Evolutionary conservation across 2,329 filamentous ascomycete species (phyloP).

Genomic region (Thermoascus crustaceus): DNA sequence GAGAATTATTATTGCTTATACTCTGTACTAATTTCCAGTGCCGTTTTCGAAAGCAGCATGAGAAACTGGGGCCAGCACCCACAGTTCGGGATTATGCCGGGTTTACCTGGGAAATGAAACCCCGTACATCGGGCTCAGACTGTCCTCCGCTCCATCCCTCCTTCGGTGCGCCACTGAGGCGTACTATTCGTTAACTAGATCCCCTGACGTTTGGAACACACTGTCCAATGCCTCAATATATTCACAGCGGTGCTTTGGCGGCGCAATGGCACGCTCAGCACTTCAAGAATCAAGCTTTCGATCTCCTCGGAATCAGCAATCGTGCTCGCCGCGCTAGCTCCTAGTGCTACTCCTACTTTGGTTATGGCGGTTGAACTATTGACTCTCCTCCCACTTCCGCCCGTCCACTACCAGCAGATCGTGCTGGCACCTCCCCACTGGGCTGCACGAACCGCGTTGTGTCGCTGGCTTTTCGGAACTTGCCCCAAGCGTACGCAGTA

Average conservation of each 20-base stretch:
- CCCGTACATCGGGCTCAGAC: no score
- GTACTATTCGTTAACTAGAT: no score
- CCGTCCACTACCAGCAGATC: slow-evolving; percentile 16
- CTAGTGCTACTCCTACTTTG: neutral
- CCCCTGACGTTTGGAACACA: no score
- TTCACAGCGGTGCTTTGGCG: neutral
- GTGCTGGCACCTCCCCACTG: slow-evolving; percentile 15
- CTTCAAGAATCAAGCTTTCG: neutral
- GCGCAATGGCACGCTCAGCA: neutral
- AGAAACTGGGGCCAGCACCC: no score
- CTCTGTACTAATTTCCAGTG: no score
- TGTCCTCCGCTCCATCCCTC: no score
- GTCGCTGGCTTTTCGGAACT: neutral
- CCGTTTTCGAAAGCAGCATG: no score
- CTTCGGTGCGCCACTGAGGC: no score
- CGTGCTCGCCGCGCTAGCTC: slow-evolving; percentile 2
- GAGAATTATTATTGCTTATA: no score
- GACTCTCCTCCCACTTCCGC: slow-evolving; percentile 8
- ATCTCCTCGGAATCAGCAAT: neutral
- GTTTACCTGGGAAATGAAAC: no score
- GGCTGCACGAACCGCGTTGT: slow-evolving; percentile 14
- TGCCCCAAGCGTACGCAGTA: neutral
- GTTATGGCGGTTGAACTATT: slow-evolving; percentile 13
- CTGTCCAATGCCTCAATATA: no score
- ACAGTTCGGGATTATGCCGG: no score